A percentile compares a stretch with the other conserved stretches of the same genome.
Conservation (phyloP, 495 filamentous ascomycete species). For the Sordaria brevicollis region DNA sequence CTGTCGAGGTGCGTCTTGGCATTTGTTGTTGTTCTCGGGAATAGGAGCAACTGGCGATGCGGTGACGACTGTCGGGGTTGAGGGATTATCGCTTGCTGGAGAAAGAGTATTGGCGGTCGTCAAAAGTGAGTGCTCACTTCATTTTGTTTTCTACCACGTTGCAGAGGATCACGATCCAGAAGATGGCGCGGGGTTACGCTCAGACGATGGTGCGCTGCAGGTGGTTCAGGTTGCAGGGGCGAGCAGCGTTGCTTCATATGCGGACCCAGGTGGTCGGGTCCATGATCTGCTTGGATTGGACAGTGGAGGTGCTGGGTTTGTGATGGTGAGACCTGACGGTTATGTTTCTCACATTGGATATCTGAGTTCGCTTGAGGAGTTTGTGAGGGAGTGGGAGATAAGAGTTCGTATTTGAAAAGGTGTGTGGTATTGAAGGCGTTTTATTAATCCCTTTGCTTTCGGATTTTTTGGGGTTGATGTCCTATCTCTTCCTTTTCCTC, state of each 20-base stretch:
- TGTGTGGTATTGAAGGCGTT: neutral
- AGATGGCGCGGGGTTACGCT: neutral
- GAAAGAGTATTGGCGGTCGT: constrained; percentile 5
- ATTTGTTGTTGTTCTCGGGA: constrained; percentile 29
- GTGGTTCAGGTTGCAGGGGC: neutral
- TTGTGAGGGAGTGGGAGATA: constrained; percentile 5
- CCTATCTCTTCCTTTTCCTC: neutral
- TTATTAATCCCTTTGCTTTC: neutral
- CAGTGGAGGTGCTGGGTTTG: constrained; percentile 15
- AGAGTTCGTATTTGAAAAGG: neutral
- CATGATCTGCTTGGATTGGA: constrained; percentile 26
- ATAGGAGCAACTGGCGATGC: neutral
- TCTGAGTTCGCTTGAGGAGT: constrained; percentile 18
- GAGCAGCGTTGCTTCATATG: constrained; percentile 3
- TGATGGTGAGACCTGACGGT: constrained; percentile 31
- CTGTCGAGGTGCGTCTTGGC: constrained; percentile 13
- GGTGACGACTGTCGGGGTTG: constrained; percentile 8
- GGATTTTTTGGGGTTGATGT: too few relatives aligned
- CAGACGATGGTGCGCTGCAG: neutral
- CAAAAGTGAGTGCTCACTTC: constrained; percentile 5
- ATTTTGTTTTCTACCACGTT: constrained; percentile 5
- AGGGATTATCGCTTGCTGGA: constrained; percentile 5
- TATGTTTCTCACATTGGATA: constrained; percentile 30
- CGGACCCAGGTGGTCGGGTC: constrained; percentile 19
- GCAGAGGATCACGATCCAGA: neutral